Conservation (phyloP, 2,329 filamentous ascomycete genomes). For the Penicillium concentricum region DNA sequence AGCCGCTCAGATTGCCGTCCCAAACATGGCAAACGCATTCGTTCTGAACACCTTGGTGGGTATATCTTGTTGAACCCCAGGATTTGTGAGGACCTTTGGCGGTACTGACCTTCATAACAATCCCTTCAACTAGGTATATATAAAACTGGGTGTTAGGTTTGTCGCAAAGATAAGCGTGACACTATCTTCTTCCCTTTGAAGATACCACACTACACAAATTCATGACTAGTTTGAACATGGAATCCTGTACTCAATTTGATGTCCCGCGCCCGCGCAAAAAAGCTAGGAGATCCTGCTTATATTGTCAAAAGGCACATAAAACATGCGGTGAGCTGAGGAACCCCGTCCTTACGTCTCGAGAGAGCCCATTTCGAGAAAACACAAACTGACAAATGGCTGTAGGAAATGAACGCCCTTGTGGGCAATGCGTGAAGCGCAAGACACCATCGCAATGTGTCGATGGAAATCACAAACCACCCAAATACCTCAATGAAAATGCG, state of each 20-base stretch:
- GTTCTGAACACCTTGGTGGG: not conserved
- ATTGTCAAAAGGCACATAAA: constrained; percentile 14
- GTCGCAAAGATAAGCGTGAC: not conserved
- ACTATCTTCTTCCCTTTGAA: not conserved
- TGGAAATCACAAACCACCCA: constrained; percentile 10
- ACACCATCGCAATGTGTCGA: constrained; percentile 8
- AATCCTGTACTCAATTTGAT: not conserved
- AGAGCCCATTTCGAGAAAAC: not conserved
- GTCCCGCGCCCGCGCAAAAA: not conserved
- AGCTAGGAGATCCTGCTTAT: constrained; percentile 11
- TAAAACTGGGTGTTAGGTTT: not conserved
- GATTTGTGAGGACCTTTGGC: not conserved
- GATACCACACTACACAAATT: not conserved
- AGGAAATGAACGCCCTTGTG: constrained; percentile 15
- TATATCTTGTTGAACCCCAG: no score
- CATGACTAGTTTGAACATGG: not conserved
- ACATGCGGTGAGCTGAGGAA: constrained; percentile 7
- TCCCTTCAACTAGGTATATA: not conserved
- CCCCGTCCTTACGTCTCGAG: not conserved
- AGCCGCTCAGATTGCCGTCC: not conserved
- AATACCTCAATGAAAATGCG: constrained; percentile 5
- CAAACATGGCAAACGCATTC: not conserved
- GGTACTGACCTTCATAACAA: not conserved
- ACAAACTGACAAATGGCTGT: not conserved
- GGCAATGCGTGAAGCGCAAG: constrained; percentile 6